These are phyloP conservation scores for Macrolepiota dolichaula DNA, from an alignment of 768 basidiomycete genomes.

Conservation along the genomic window DNA sequence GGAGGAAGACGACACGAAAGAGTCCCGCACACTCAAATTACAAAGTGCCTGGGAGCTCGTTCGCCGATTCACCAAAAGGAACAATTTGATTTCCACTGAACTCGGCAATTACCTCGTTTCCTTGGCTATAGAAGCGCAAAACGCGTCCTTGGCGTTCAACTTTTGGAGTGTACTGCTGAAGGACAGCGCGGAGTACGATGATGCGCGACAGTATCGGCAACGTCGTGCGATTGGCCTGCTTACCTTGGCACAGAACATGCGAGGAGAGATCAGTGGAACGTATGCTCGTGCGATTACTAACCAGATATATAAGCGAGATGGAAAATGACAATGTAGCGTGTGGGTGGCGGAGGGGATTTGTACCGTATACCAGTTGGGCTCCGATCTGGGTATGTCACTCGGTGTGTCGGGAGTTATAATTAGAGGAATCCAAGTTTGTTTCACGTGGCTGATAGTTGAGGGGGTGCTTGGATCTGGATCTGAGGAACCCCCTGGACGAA, in stretches of 20 bases:
- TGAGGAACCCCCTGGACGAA: slow-evolving; percentile 16
- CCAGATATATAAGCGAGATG: slow-evolving; percentile 1
- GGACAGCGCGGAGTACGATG: slow-evolving; percentile 43
- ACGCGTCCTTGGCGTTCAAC: slow-evolving; percentile 50
- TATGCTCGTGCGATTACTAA: slow-evolving; percentile 8
- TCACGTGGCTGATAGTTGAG: slow-evolving; percentile 22
- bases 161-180: slow-evolving; percentile 56
- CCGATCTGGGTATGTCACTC: not conserved
- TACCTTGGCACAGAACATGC: slow-evolving; percentile 22
- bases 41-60: slow-evolving; percentile 40
- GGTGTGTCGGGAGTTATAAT: slow-evolving; percentile 5
- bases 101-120: slow-evolving; percentile 50
- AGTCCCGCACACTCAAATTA: slow-evolving; percentile 29
- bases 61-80: slow-evolving; percentile 28
- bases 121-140: slow-evolving; percentile 44
- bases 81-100: slow-evolving; percentile 37
- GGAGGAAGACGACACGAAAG: slow-evolving; percentile 19
- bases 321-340: slow-evolving; percentile 23
- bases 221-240: slow-evolving; percentile 37
- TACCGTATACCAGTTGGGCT: not conserved
- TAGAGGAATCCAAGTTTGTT: slow-evolving; percentile 12
- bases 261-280: slow-evolving; percentile 5
- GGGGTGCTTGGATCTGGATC: slow-evolving; percentile 18
- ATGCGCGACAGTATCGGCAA: slow-evolving; percentile 38
- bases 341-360: slow-evolving; percentile 6